Percentiles rank a stretch among this genome's conserved stretches.
These are phyloP conservation scores for Phytophthora syringae DNA, from an alignment of 352 stramenopile genomes.

Conservation along the genomic window DNA sequence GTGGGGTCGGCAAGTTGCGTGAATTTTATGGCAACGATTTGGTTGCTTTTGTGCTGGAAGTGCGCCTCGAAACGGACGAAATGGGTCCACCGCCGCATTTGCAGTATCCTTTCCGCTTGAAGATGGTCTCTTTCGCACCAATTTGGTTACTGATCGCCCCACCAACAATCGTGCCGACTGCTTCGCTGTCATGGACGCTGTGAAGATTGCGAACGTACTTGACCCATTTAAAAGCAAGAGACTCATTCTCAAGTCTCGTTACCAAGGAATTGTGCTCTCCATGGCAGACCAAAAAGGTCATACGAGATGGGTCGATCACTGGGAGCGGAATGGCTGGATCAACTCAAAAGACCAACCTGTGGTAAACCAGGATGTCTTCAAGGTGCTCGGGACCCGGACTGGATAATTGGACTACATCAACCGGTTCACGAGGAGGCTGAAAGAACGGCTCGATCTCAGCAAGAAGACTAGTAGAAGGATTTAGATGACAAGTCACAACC, in stretches of 20 bases:
- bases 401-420: background rate
- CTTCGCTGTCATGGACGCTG: background rate
- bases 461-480: no score
- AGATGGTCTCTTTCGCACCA: background rate
- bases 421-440: conserved; percentile 1
- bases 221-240: background rate
- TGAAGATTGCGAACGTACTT: background rate
- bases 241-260: conserved; percentile 7
- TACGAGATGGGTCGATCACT: conserved; percentile 6
- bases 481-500: background rate
- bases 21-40: background rate
- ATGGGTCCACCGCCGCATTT: background rate
- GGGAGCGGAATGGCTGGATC: conserved; percentile 2
- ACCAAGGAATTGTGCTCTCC: no score
- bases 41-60: conserved; percentile 8
- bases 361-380: background rate
- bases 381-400: background rate
- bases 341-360: background rate
- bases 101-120: conserved; percentile 8
- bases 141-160: background rate
- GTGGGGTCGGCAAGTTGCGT: background rate
- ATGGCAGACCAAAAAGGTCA: background rate
- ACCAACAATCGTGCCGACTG: conserved; percentile 14
- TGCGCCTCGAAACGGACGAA: background rate
- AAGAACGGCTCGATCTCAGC: background rate